phyloP scores from a whole-genome alignment of 768 basidiomycete species.

The Albatrellus ellisii region DNA sequence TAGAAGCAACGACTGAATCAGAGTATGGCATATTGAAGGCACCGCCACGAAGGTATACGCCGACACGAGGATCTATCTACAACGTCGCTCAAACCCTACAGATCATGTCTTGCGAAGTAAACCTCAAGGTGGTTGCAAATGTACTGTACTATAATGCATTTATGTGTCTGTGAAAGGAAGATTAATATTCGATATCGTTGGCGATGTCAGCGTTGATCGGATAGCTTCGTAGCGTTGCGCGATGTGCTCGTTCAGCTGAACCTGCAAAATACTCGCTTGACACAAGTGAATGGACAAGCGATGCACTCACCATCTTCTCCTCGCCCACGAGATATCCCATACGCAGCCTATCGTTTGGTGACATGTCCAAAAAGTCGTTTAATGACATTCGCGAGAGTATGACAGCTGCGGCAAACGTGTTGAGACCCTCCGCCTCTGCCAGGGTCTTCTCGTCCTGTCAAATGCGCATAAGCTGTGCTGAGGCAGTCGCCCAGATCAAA shows the following conservation, averaged over 20 bases:
- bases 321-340: constrained; percentile 5
- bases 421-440: constrained; percentile 46
- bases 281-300: not conserved
- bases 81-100: too few species aligned
- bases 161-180: too few species aligned
- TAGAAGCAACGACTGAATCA: too few species aligned
- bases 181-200: too few species aligned
- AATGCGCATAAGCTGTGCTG: constrained; percentile 4
- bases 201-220: not conserved
- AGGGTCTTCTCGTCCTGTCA: constrained; percentile 50
- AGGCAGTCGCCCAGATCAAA: not conserved
- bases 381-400: constrained; percentile 42
- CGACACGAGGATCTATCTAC: too few species aligned
- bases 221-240: constrained; percentile 4
- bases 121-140: too few species aligned
- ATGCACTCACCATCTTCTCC: constrained; percentile 9
- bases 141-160: too few species aligned
- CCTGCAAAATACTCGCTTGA: not conserved
- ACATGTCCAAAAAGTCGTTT: constrained; percentile 34
- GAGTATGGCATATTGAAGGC: too few species aligned
- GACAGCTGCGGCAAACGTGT: constrained; percentile 52
- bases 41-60: too few species aligned
- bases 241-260: constrained; percentile 9
- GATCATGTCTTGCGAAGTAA: too few species aligned
- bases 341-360: constrained; percentile 8